Evolutionary conservation across 2,329 filamentous ascomycete genomes (phyloP).

Genomic region (Cladobotryum protrusum): DNA sequence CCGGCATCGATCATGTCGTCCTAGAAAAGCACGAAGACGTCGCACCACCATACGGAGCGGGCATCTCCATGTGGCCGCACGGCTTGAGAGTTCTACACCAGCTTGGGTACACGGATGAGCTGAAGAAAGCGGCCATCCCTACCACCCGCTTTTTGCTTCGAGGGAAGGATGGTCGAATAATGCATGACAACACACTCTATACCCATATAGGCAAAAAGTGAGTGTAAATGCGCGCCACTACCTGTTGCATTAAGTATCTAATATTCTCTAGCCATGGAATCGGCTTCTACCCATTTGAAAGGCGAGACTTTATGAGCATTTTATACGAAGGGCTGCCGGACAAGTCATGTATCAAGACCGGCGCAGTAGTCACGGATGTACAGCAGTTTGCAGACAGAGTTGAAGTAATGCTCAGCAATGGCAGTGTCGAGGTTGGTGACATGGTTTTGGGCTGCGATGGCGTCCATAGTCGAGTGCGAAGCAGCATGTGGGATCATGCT

Average conservation of each 20-base stretch:
- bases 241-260: too few species aligned
- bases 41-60: slow-evolving; percentile 15
- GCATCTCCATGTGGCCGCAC: slow-evolving; percentile 21
- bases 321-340: slow-evolving; percentile 13
- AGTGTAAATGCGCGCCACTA: neutral
- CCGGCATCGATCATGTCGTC: slow-evolving; percentile 23
- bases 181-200: slow-evolving; percentile 1
- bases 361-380: neutral
- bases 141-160: neutral
- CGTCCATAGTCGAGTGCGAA: slow-evolving; percentile 28
- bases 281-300: too few species aligned
- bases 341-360: slow-evolving; percentile 5
- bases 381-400: slow-evolving; percentile 17
- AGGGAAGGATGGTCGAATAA: neutral
- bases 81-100: slow-evolving; percentile 22
- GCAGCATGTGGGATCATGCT: slow-evolving; percentile 19
- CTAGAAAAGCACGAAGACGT: slow-evolving; percentile 18
- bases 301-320: neutral
- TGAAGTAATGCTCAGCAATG: slow-evolving; percentile 28
- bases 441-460: slow-evolving; percentile 39
- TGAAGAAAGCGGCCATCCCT: neutral
- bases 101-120: slow-evolving; percentile 15
- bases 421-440: slow-evolving; percentile 27
- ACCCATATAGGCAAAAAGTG: neutral
- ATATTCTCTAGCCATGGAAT: too few species aligned